Percentiles rank a stretch among this genome's conserved stretches.
phyloP scores from a whole-genome alignment of 441 rosid genomes.

The Macaranga tanarius region DNA sequence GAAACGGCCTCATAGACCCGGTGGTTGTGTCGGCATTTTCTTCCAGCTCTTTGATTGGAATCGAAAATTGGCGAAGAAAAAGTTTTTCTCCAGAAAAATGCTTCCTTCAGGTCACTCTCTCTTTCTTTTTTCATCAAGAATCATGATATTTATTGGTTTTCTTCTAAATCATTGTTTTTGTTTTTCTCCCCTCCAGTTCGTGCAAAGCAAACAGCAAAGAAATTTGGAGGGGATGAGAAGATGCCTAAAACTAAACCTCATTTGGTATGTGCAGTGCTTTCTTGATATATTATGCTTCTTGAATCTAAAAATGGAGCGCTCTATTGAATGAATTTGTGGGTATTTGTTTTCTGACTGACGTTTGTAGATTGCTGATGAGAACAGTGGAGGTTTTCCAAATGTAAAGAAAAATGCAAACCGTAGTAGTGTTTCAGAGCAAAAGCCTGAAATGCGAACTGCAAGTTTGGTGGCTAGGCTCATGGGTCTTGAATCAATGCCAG shows the following conservation, averaged over 20 bases:
- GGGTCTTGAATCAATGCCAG: conserved; percentile 95
- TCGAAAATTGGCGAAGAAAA: conserved; percentile 71
- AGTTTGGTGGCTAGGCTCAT: conserved; percentile 86
- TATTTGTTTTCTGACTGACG: conserved; percentile 2
- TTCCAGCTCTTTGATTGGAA: conserved; percentile 91
- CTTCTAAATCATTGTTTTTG: conserved; percentile 11
- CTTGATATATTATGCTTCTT: conserved; percentile 7
- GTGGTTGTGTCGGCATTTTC: conserved; percentile 90
- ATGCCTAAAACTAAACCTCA: conserved; percentile 69
- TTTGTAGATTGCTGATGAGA: conserved; percentile 77
- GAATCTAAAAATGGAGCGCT: neutral
- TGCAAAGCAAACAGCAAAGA: conserved; percentile 55
- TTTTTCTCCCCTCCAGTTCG: conserved; percentile 37
- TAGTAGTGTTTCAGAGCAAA: conserved; percentile 30
- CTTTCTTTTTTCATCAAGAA: neutral
- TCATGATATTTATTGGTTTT: conserved; percentile 6
- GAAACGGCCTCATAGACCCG: conserved; percentile 59
- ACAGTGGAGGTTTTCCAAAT: conserved; percentile 60
- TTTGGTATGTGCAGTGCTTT: conserved; percentile 41
- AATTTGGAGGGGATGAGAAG: conserved; percentile 75
- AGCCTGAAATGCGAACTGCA: conserved; percentile 65
- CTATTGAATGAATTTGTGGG: neutral
- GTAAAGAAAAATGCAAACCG: conserved; percentile 41
- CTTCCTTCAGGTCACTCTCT: conserved; percentile 61
- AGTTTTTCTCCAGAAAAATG: conserved; percentile 68